These are phyloP conservation scores for Astraeus odoratus DNA, from an alignment of 768 basidiomycete genomes.

Conservation along the genomic window DNA sequence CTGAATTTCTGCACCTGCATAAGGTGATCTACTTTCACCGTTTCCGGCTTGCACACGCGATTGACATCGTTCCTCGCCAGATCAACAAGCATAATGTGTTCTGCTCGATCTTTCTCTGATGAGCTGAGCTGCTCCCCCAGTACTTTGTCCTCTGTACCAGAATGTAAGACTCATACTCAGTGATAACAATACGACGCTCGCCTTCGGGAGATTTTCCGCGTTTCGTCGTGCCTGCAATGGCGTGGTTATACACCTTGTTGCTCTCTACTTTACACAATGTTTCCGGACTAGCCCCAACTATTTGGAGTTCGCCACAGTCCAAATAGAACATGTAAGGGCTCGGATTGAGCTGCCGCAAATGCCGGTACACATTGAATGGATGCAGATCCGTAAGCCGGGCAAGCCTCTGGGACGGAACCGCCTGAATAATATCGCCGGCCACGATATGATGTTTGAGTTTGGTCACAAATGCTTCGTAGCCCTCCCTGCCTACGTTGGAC, in stretches of 20 bases:
- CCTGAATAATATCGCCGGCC: constrained; percentile 97
- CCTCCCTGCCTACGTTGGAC: constrained; percentile 90
- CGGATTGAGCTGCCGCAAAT: constrained; percentile 90
- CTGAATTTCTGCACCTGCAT: constrained; percentile 95
- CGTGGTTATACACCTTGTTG: constrained; percentile 93
- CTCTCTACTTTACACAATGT: constrained; percentile 92
- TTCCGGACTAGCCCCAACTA: constrained; percentile 98
- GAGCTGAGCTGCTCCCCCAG: constrained; percentile 67
- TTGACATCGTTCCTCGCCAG: constrained; percentile 98
- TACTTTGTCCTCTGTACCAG: constrained; percentile 73
- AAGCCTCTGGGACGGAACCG: constrained; percentile 91
- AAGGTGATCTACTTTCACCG: constrained; percentile 92
- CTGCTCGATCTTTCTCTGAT: constrained; percentile 93
- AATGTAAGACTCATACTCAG: constrained; percentile 5
- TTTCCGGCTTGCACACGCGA: constrained; percentile 89
- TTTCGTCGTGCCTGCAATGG: constrained; percentile 92
- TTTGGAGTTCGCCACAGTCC: constrained; percentile 86
- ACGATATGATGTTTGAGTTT: constrained; percentile 90
- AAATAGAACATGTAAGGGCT: constrained; percentile 99
- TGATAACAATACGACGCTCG: constrained; percentile 28
- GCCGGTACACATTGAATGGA: constrained; percentile 96
- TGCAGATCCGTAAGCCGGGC: constrained; percentile 81
- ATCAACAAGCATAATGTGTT: constrained; percentile 99
- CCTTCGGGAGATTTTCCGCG: constrained; percentile 84
- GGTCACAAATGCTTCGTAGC: constrained; percentile 89